A percentile compares a stretch with the other conserved stretches of the same genome.
Conservation (phyloP, 2,329 filamentous ascomycete genomes). For the Alternaria gansuensis region DNA sequence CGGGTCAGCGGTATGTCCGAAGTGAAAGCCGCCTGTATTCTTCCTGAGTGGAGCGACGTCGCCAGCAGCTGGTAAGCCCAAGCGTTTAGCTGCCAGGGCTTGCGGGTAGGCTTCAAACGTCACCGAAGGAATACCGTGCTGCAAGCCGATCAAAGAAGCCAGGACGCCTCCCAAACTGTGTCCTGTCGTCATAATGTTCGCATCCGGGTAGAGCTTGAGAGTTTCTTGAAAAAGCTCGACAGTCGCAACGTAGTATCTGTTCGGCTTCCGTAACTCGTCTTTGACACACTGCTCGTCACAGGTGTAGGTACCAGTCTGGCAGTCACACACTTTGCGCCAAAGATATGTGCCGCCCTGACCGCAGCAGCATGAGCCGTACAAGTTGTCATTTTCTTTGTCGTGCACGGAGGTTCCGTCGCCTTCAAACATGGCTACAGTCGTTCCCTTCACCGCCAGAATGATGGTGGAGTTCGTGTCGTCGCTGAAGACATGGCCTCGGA, state of each 20-base stretch:
- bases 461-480: conserved; percentile 48
- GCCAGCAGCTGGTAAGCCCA: conserved; percentile 44
- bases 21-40: conserved; percentile 49
- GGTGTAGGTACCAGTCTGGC: conserved; percentile 47
- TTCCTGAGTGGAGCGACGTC: conserved; percentile 44
- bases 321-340: conserved; percentile 50
- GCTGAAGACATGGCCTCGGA: conserved; percentile 49
- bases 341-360: conserved; percentile 49
- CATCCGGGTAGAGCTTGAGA: conserved; percentile 44
- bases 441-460: conserved; percentile 48
- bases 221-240: conserved; percentile 49
- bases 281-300: conserved; percentile 49
- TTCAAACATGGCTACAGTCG: conserved; percentile 49
- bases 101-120: conserved; percentile 51
- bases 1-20: conserved; percentile 50
- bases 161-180: conserved; percentile 50
- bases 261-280: conserved; percentile 44
- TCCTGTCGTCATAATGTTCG: conserved; percentile 48
- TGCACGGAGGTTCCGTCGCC: conserved; percentile 49
- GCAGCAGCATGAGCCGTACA: conserved; percentile 50
- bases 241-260: conserved; percentile 46
- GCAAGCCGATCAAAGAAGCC: conserved; percentile 47
- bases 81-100: conserved; percentile 46
- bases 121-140: conserved; percentile 45
- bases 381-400: conserved; percentile 52